These are phyloP conservation scores for Rhodamnia rubescens DNA, from an alignment of 345 rosid species.

Conservation along the genomic window DNA sequence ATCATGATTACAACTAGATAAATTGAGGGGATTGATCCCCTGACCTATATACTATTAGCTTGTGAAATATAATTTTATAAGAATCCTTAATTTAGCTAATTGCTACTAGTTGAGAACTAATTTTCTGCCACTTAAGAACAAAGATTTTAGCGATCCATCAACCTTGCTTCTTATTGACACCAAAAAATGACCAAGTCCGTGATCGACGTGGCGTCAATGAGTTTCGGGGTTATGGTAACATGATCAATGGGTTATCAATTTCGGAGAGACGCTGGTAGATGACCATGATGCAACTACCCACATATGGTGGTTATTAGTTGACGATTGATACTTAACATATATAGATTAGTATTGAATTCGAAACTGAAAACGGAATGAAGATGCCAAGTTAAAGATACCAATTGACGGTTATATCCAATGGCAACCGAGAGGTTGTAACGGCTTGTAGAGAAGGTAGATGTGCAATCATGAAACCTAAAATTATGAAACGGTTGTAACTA, in stretches of 20 bases:
- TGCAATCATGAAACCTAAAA: not conserved
- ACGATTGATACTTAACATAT: no score
- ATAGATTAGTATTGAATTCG: rapidly evolving
- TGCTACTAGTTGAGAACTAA: not conserved
- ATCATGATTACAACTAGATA: not conserved
- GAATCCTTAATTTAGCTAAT: not conserved
- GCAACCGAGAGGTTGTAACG: rapidly evolving
- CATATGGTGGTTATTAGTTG: rapidly evolving
- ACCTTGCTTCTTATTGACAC: not conserved
- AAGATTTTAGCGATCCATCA: not conserved
- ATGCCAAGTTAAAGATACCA: not conserved
- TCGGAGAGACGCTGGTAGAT: not conserved
- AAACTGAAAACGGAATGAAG: not conserved
- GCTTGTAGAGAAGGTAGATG: not conserved
- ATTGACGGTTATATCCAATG: not conserved
- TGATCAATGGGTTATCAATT: rapidly evolving
- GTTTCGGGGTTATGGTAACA: not conserved
- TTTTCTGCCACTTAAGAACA: not conserved
- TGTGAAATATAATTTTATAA: not conserved
- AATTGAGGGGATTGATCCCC: not conserved
- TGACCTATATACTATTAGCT: not conserved
- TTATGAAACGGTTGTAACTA: no score
- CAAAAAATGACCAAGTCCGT: no score
- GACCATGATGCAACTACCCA: not conserved
- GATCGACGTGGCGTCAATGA: no score